Evolutionary conservation across 1,139 yeast genomes (phyloP).

Genomic region (Schwanniomyces etchellsii): DNA sequence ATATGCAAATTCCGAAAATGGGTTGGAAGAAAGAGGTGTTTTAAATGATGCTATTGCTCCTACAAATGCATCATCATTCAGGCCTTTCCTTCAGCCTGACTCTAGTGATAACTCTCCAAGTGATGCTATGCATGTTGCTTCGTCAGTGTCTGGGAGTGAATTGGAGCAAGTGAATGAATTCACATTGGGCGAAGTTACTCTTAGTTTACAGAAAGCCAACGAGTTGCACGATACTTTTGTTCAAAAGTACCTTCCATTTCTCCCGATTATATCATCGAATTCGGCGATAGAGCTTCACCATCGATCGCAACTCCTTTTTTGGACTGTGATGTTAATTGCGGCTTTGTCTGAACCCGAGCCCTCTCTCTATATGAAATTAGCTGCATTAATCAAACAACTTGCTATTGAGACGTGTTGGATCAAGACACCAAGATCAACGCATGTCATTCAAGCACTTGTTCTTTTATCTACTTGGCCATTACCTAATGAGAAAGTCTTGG

Average conservation of each 20-base stretch:
- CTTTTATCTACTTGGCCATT: constrained; percentile 87
- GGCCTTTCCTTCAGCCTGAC: constrained; percentile 20
- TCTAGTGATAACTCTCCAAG: constrained; percentile 6
- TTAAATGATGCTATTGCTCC: constrained; percentile 1
- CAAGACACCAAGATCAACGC: constrained; percentile 88
- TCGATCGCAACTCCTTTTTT: constrained; percentile 78
- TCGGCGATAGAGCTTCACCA: constrained; percentile 75
- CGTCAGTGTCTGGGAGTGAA: constrained; percentile 10
- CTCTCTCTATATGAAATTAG: constrained; percentile 65
- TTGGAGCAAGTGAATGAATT: constrained; percentile 44
- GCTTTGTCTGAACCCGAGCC: constrained; percentile 87
- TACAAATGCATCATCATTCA: constrained; percentile 9
- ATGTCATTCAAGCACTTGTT: constrained; percentile 82
- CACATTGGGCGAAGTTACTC: constrained; percentile 65
- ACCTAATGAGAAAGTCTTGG: constrained; percentile 88
- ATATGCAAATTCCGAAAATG: constrained; percentile 5
- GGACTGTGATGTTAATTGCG: constrained; percentile 89
- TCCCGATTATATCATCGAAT: constrained; percentile 72
- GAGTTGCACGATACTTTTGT: constrained; percentile 68
- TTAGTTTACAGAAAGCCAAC: constrained; percentile 62
- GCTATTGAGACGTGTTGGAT: constrained; percentile 95
- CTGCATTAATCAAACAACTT: constrained; percentile 74
- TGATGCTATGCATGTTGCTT: constrained; percentile 4
- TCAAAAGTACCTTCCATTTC: constrained; percentile 61
- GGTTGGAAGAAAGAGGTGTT: background rate